Evolutionary conservation across 495 filamentous ascomycete species (phyloP).

Genomic region (Glonium stellatum): DNA sequence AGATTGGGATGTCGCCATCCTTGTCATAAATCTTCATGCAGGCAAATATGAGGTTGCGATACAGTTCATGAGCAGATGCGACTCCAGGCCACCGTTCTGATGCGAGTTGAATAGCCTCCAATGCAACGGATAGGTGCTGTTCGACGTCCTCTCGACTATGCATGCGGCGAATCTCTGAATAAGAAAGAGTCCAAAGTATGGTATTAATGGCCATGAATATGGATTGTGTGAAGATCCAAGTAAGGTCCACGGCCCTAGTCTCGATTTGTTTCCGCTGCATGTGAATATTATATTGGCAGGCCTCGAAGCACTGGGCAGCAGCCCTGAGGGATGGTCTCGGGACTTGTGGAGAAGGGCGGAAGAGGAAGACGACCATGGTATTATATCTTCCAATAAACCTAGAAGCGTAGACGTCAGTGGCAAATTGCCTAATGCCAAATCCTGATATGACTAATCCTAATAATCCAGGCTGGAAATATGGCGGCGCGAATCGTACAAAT

Average conservation of each 20-base stretch:
- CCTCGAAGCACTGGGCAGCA: conserved; percentile 73
- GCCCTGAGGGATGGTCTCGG: conserved; percentile 70
- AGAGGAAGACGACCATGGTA: conserved; percentile 77
- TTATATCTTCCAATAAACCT: conserved; percentile 75
- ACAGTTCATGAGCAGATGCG: conserved; percentile 71
- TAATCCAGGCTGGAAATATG: too few species aligned
- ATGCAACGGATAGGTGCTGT: conserved; percentile 57
- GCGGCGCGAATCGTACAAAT: too few species aligned
- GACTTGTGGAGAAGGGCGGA: conserved; percentile 82
- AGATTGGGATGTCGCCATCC: conserved; percentile 55
- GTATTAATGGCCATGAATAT: conserved; percentile 84
- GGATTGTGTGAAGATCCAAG: conserved; percentile 82
- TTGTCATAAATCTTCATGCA: conserved; percentile 73
- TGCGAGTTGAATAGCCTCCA: conserved; percentile 67
- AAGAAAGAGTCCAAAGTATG: conserved; percentile 81
- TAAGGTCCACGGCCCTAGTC: conserved; percentile 68
- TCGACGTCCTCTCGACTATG: conserved; percentile 67
- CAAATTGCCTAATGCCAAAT: neutral
- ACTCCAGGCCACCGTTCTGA: conserved; percentile 86
- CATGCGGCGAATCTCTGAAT: conserved; percentile 65
- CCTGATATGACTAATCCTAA: too few species aligned
- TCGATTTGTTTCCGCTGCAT: conserved; percentile 71
- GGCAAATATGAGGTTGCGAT: conserved; percentile 69
- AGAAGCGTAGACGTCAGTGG: neutral
- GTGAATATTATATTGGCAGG: conserved; percentile 67